Base-by-base conservation (phyloP, 768 basidiomycete species). In the Dictyophora rubrovolvata region DNA sequence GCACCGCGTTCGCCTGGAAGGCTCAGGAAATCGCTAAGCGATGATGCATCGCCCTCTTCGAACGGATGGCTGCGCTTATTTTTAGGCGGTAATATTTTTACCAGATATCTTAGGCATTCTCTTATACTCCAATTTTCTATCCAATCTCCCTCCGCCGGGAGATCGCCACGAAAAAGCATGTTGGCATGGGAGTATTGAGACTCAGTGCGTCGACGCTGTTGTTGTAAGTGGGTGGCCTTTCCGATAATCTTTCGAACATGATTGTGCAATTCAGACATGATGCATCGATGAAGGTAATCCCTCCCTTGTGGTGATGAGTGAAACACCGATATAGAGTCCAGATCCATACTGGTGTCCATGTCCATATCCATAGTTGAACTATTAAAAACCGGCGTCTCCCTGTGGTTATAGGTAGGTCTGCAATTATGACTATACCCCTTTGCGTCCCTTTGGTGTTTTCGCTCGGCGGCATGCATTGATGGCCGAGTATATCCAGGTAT, bases 131-230 rank as follows among this genome's bases (percentile, higher is more conserved):
- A 62, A 5, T 11, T 28, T 50, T 21, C 5, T 21, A 18, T 36
- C 63, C 63, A 64, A 21, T 64, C 63, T 9, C 55, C 55, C 16
- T 57, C 63, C 22, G 20, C 48, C 16, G 63, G 63, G 20, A 64
- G 46, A 17, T 21, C 21, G 12, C 59, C 57, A 12, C 22, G 21
- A 42, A 51, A 48, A 9, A 49, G 56, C 20, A 46, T 52, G 47
- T 53, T 55, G 18, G 54, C 28, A 36, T 21, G 36, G 9, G 61
- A 61, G 46, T 63, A 52, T n/a, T 49, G 58, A 17, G 61, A 63
- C 42, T 62, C 54, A 18, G 49, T 55, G 36, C 28, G 20, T 28
- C 42, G 42, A 50, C 61, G 50, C 54, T 46, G 23, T 51, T 63
- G 47, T 23, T 62, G 63, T 36, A 54, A 20, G 6, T 37, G 42